Evolutionary conservation across 148 eudicot genomes (phyloP).

Genomic region (Rhododendron henanense): DNA sequence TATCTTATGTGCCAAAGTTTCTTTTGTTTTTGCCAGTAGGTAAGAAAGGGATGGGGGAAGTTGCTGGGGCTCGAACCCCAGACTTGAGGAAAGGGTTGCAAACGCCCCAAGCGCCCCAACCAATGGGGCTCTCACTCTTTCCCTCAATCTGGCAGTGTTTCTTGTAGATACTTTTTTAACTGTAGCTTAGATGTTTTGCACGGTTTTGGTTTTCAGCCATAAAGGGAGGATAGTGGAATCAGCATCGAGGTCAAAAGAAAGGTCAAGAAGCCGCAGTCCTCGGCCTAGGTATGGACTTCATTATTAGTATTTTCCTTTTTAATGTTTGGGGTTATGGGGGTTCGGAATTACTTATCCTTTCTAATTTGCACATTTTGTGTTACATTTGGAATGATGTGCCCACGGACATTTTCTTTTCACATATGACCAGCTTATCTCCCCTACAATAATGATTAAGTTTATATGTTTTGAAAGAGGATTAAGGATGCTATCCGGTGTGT

Average conservation of each 20-base stretch:
- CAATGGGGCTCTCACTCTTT: slow-evolving; percentile 1
- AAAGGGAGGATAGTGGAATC: slow-evolving; percentile 47
- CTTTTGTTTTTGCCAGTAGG: not conserved
- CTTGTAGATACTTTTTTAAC: not conserved
- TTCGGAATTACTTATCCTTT: not conserved
- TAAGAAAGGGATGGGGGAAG: not conserved
- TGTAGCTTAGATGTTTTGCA: slow-evolving; percentile 1
- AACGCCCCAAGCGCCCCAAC: not conserved
- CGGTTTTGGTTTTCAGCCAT: slow-evolving; percentile 40
- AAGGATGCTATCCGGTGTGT: not conserved
- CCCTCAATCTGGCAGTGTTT: not conserved
- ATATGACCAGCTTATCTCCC: not conserved
- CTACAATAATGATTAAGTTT: not conserved
- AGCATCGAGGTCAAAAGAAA: slow-evolving; percentile 27
- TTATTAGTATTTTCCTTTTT: not conserved
- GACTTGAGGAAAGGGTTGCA: not conserved
- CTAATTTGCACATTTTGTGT: not conserved
- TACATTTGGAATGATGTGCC: not conserved
- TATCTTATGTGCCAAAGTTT: not conserved
- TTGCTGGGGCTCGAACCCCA: not conserved
- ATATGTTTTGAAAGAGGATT: not conserved
- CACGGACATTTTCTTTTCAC: not conserved
- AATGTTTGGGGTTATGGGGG: not conserved
- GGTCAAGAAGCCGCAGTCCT: slow-evolving; percentile 74
- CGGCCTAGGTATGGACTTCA: slow-evolving; percentile 49